A percentile compares a stretch with the other conserved stretches of the same genome.
Conservation (phyloP, 1,284 basidiomycete species). For the Moesziomyces parantarcticus region DNA sequence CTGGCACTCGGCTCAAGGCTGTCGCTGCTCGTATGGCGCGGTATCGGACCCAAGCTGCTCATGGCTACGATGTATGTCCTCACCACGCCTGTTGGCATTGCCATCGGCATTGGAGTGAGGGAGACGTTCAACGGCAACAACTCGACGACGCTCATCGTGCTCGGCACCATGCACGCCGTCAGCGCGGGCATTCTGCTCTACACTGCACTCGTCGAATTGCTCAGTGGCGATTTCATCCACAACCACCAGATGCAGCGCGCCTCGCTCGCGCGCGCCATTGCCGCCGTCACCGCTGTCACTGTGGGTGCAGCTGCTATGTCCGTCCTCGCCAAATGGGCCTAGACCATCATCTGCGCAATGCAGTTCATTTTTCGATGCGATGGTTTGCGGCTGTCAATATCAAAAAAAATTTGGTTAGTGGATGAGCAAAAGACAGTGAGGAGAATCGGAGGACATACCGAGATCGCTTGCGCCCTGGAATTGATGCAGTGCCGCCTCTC, state of each 20-base stretch:
- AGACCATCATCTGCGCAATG: neutral
- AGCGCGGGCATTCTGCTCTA: constrained; percentile 90
- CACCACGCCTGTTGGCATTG: constrained; percentile 72
- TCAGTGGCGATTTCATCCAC: constrained; percentile 43
- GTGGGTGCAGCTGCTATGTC: constrained; percentile 40
- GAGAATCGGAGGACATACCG: neutral
- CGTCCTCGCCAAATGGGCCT: constrained; percentile 43
- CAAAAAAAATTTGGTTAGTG: neutral
- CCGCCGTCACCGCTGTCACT: constrained; percentile 31
- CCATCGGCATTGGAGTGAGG: constrained; percentile 82
- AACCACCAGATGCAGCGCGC: constrained; percentile 25
- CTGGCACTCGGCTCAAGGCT: constrained; percentile 53
- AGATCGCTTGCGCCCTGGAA: constrained; percentile 9
- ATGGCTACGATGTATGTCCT: constrained; percentile 58
- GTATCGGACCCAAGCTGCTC: constrained; percentile 29
- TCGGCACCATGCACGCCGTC: constrained; percentile 84
- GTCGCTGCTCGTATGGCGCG: constrained; percentile 45
- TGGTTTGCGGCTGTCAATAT: constrained; percentile 3
- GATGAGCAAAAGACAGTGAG: neutral
- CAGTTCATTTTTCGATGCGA: constrained; percentile 1
- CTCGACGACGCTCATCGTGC: constrained; percentile 79
- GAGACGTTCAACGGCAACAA: constrained; percentile 82
- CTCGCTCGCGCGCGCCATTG: constrained; percentile 9
- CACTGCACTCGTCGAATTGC: constrained; percentile 87
- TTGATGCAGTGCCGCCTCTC: constrained; percentile 3